Evolutionary conservation across 257 asterid genomes (phyloP).

Genomic region (Ligustrum vulgare): DNA sequence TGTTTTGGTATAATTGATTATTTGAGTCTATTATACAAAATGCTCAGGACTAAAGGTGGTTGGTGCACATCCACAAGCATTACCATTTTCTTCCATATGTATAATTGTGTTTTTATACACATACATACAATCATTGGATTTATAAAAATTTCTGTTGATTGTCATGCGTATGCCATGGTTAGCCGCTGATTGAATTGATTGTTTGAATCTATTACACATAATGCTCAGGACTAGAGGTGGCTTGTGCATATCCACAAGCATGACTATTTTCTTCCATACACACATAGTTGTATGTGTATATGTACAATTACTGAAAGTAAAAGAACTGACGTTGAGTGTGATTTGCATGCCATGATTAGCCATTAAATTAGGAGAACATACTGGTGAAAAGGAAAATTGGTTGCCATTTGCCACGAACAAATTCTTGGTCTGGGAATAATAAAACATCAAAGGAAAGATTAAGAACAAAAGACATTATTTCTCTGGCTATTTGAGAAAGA

Average conservation of each 20-base stretch:
- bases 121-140: background rate
- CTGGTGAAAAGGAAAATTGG: background rate
- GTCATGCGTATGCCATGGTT: background rate
- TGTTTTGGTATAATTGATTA: background rate
- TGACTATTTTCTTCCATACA: background rate
- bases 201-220: slow-evolving; percentile 5
- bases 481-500: background rate
- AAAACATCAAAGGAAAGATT: background rate
- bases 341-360: background rate
- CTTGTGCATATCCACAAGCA: background rate
- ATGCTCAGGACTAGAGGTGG: background rate
- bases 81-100: background rate
- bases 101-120: background rate
- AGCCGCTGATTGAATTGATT: background rate
- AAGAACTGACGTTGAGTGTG: background rate
- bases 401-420: slow-evolving; percentile 1
- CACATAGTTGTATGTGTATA: background rate
- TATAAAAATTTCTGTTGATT: background rate
- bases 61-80: background rate
- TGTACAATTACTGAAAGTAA: background rate
- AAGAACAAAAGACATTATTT: background rate
- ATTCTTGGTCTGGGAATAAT: background rate
- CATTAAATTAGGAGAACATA: background rate
- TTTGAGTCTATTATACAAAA: slow-evolving; percentile 10
- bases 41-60: background rate